Evolutionary conservation across 257 asterid species (phyloP).

Genomic region (Lavandula angustifolia): DNA sequence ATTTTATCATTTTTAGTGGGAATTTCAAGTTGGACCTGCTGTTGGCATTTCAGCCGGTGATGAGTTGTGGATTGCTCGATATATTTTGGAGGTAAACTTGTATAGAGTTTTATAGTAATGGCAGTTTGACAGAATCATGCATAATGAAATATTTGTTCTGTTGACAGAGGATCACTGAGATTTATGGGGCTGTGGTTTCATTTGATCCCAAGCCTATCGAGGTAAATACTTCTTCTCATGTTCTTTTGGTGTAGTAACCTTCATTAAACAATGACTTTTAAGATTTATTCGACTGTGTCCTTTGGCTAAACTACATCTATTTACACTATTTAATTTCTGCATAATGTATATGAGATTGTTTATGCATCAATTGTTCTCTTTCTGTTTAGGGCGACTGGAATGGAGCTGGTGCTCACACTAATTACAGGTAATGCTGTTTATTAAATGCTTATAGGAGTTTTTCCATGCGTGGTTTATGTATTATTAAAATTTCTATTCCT

Average conservation of each 20-base stretch:
- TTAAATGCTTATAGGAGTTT: neutral
- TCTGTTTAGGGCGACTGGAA: conserved; percentile 84
- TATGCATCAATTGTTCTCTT: no score
- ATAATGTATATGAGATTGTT: neutral
- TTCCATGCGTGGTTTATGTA: neutral
- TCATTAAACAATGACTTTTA: no score
- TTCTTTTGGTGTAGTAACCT: neutral
- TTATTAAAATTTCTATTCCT: neutral
- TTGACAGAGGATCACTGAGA: conserved; percentile 85
- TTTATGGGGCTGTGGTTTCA: conserved; percentile 82
- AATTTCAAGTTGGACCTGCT: conserved; percentile 92
- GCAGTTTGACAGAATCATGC: neutral
- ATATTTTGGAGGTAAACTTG: conserved; percentile 73
- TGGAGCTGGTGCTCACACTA: conserved; percentile 96
- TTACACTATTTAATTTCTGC: neutral
- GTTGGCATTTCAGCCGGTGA: conserved; percentile 92
- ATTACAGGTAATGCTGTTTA: conserved; percentile 57
- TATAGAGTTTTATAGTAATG: neutral
- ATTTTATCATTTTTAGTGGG: conserved; percentile 56
- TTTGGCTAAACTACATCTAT: neutral
- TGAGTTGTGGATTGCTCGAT: conserved; percentile 89
- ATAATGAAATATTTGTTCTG: conserved; percentile 7
- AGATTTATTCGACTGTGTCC: neutral
- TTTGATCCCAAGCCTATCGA: conserved; percentile 92
- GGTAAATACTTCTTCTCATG: conserved; percentile 36